Evolutionary conservation across 768 basidiomycete species (phyloP), one percentile per base, ranked within the genome.

Genomic region (Boletus vermiculosoides): DNA sequence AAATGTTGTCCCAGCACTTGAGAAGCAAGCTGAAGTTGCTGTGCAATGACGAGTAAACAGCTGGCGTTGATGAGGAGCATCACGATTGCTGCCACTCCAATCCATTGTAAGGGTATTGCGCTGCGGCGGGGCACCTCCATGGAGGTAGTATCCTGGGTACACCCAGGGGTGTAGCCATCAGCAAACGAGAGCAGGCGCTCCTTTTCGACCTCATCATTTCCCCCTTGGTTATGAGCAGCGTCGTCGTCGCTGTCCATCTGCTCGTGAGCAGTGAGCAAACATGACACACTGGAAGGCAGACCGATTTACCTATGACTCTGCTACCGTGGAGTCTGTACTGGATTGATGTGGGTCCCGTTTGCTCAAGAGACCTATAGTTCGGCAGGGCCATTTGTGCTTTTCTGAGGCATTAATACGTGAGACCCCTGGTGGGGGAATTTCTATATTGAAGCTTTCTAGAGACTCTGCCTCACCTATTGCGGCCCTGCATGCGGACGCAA

Each of bases 1-100:
- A 68, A 50, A 33, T 64, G 40, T 33, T 66, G 61, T 44, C 52
- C 59, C 42, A 68, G 42, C 18, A 44, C 53, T 33, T n/a, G 48
- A 49, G 69, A 66, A 41, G 52, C 60, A 18, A 60, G 45, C 28
- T 42, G 58, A 7, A 68, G 56, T 4, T 65, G 63, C 8, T 52
- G 50, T 44, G 39, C 69, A 52, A 52, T 49, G 18, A 60, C 44
- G 28, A 70, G 25, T 1, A 64, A 47, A 42, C 69, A 71, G 37
- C 60, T 20, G 20, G 41, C 63, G 37, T 71, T 71, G 52, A 71
- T 57, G 31, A 60, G 30, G 10, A 69, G 52, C 47, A 71, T 54
- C 36, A 58, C 25, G 40, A 71, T 50, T 49, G 65, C 54, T 49
- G 59, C 66, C 46, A 60, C 40, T 20, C 45, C 55, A 31, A 66